These are phyloP conservation scores for Clarkia xantiana DNA, from an alignment of 345 rosid genomes.

Conservation along the genomic window DNA sequence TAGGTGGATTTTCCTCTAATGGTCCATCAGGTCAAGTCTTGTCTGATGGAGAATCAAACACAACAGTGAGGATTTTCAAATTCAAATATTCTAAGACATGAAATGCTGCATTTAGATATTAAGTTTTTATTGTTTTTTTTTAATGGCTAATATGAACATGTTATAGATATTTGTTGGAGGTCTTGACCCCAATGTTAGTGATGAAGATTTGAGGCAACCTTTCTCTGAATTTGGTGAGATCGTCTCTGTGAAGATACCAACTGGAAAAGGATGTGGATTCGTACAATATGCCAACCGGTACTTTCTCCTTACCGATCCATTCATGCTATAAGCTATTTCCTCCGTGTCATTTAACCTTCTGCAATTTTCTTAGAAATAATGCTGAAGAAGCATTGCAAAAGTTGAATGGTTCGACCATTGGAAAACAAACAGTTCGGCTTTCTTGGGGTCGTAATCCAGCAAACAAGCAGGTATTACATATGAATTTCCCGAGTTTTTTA, in stretches of 20 bases:
- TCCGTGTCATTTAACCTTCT: too few species aligned
- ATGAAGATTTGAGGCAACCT: slow-evolving; percentile 77
- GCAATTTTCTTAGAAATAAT: slow-evolving; percentile 53
- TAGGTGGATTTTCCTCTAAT: slow-evolving; percentile 27
- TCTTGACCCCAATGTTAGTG: slow-evolving; percentile 74
- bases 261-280: slow-evolving; percentile 89
- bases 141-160: not conserved
- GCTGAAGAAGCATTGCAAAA: slow-evolving; percentile 69
- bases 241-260: slow-evolving; percentile 78
- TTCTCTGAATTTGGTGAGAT: slow-evolving; percentile 79
- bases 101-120: too few species aligned
- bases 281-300: slow-evolving; percentile 84
- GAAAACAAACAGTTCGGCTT: slow-evolving; percentile 16
- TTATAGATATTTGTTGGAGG: slow-evolving; percentile 93
- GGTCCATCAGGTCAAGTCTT: slow-evolving; percentile 30
- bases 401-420: slow-evolving; percentile 13
- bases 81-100: slow-evolving; percentile 5
- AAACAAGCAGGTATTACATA: slow-evolving; percentile 15
- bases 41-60: slow-evolving; percentile 64
- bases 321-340: too few species aligned
- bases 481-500: too few species aligned
- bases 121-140: too few species aligned
- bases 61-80: slow-evolving; percentile 50
- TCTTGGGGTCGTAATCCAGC: slow-evolving; percentile 20
- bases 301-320: not conserved